A percentile compares a stretch with the other conserved stretches of the same genome.
Conservation (phyloP, 2,329 filamentous ascomycete genomes). For the Alternaria brassicicola region DNA sequence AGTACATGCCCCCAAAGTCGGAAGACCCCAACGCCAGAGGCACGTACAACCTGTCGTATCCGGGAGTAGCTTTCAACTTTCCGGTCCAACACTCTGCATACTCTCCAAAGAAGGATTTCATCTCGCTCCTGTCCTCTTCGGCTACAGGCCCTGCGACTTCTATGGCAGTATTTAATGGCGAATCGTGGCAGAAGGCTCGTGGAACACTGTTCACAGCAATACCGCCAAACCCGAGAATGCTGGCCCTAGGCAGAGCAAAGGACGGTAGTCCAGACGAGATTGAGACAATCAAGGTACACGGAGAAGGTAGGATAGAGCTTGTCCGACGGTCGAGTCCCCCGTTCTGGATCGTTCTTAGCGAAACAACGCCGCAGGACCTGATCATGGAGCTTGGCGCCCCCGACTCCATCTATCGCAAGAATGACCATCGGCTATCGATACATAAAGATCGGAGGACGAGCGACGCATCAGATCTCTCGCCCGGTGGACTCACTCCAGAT, state of each 20-base stretch:
- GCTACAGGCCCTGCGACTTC: conserved; percentile 77
- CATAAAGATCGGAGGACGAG: conserved; percentile 59
- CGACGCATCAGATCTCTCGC: conserved; percentile 45
- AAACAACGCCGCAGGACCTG: conserved; percentile 90
- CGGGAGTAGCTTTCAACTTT: conserved; percentile 92
- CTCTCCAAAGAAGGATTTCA: conserved; percentile 78
- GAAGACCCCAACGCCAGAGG: conserved; percentile 63
- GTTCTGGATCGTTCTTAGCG: conserved; percentile 76
- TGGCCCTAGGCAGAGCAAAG: conserved; percentile 69
- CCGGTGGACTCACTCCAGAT: conserved; percentile 36
- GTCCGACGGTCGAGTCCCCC: conserved; percentile 71
- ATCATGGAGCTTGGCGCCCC: conserved; percentile 90
- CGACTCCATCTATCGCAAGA: conserved; percentile 91
- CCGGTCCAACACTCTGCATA: conserved; percentile 76
- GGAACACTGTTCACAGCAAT: conserved; percentile 75
- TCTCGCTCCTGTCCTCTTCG: conserved; percentile 80
- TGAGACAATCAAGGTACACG: conserved; percentile 77
- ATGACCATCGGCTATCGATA: conserved; percentile 85
- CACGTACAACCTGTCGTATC: conserved; percentile 90
- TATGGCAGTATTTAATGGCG: conserved; percentile 89
- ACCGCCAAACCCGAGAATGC: conserved; percentile 75
- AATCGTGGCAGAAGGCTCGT: conserved; percentile 87
- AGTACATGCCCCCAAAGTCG: conserved; percentile 75
- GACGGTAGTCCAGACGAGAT: conserved; percentile 89
- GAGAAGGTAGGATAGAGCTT: conserved; percentile 78